Conservation (phyloP, 129 eudicot species). For the Centella asiatica region DNA sequence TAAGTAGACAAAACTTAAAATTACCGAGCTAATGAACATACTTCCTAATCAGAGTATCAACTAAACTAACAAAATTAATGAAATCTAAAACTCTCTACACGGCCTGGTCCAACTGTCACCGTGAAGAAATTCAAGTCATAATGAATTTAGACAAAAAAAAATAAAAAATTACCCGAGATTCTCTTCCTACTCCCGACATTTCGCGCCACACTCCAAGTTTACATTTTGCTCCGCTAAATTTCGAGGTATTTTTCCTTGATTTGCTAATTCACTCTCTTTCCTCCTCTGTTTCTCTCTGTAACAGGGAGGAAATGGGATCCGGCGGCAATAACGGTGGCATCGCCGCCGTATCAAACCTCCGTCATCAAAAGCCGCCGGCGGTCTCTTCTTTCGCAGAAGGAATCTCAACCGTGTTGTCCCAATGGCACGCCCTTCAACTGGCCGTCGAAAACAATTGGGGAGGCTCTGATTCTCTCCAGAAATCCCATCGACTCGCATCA, state of each 20-base stretch:
- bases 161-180: not conserved
- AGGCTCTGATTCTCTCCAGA: constrained; percentile 3
- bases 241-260: not conserved
- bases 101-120: no score
- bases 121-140: no score
- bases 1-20: no score
- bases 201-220: constrained; percentile 3
- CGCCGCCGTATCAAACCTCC: not conserved
- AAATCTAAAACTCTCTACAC: no score
- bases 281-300: not conserved
- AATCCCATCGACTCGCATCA: constrained; percentile 1
- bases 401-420: not conserved
- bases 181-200: not conserved
- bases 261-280: not conserved
- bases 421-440: constrained; percentile 7
- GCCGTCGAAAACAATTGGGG: constrained; percentile 12
- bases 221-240: not conserved
- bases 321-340: not conserved
- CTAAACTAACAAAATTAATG: no score
- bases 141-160: not conserved
- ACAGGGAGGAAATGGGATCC: not conserved
- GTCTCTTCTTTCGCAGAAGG: constrained; percentile 1
- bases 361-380: not conserved
- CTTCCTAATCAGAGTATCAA: no score
- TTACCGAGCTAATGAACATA: no score